Base-by-base conservation (phyloP, 2,329 filamentous ascomycete genomes). In the Aspergillus oerlinghausenensis region DNA sequence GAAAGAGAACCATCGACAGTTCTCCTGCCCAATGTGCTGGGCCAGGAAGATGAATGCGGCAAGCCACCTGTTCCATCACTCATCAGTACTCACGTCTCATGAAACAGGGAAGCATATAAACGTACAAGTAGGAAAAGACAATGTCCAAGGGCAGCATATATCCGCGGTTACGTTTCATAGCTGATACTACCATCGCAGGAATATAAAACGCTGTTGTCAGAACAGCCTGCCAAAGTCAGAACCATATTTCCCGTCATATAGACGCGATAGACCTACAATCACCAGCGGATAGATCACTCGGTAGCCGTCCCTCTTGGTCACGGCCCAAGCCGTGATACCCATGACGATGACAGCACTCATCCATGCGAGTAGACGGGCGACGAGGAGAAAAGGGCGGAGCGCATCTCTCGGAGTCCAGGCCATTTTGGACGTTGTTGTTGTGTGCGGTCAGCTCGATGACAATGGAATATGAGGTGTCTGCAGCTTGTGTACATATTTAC, bases 141-240 rank as follows among this genome's bases (percentile, higher is more conserved):
- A 62, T 58, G 28, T 62, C 60, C n/a, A 62, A 19, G n/a, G 60
- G 60, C 50, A 60, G 54, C 55, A 56, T 55, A 48, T 60, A 60
- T 42, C 60, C 55, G n/a, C 55, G 53, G 48, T 62, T 62, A 14
- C 51, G 52, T 40, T 51, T 38, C 55, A 60, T 60, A 19, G 28
- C 28, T 6, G 60, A 25, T 10, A 58, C 55, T 45, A 62, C 49
- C n/a, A 62, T 49, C 26, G 58, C 54, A 9, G 60, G 60, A 17
- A 62, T 58, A 38, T 60, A 62, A 26, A 62, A 60, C 5, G 38
- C 60, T 3, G 51, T 54, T 1, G 58, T 47, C 19, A 60, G 48
- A 10, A 56, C 60, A 21, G 60, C 45, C 60, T 60, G 38, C 17
- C n/a, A 11, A 43, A 9, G 25, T 49, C 50, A 50, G 11, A 35